These are phyloP conservation scores for Euclidium syriacum DNA, from an alignment of 345 rosid genomes.

Conservation along the genomic window DNA sequence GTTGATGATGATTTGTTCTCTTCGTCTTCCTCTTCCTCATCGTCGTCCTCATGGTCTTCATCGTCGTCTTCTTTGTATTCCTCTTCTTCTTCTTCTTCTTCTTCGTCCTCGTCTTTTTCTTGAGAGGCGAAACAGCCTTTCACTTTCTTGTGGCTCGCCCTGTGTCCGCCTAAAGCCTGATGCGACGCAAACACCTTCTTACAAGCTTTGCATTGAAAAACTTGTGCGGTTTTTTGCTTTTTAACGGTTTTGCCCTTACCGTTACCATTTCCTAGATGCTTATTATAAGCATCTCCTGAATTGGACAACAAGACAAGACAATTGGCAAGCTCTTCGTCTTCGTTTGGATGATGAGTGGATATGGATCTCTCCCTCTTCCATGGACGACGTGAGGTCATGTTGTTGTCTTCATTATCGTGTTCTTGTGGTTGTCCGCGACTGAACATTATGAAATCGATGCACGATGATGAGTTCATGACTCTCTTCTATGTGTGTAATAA, in stretches of 20 bases:
- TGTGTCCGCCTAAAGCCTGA: conserved; percentile 97
- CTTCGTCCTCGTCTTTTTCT: conserved; percentile 19
- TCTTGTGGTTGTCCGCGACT: conserved; percentile 10
- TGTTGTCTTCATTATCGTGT: conserved; percentile 21
- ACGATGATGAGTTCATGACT: conserved; percentile 27
- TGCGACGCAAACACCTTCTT: conserved; percentile 97
- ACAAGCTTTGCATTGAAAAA: conserved; percentile 95
- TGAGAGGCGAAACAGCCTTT: conserved; percentile 86
- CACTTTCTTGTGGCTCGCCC: conserved; percentile 99
- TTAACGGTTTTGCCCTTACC: conserved; percentile 28
- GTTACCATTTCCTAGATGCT: conserved; percentile 26
- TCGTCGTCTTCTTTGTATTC: conserved; percentile 30
- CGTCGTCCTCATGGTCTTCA: conserved; percentile 23
- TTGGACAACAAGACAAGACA: conserved; percentile 89
- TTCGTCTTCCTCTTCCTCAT: conserved; percentile 18
- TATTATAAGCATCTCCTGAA: conserved; percentile 47
- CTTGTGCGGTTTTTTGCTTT: conserved; percentile 37
- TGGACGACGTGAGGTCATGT: conserved; percentile 22
- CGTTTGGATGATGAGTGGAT: conserved; percentile 46
- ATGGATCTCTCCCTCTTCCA: conserved; percentile 34
- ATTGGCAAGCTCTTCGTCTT: conserved; percentile 94
- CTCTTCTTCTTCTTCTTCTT: conserved; percentile 19
- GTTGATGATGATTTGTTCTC: conserved; percentile 22
- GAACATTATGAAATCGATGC: conserved; percentile 32
- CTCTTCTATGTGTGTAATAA: not conserved